phyloP scores from a whole-genome alignment of 2,329 filamentous ascomycete genomes.

The Aspergillus transmontanensis region DNA sequence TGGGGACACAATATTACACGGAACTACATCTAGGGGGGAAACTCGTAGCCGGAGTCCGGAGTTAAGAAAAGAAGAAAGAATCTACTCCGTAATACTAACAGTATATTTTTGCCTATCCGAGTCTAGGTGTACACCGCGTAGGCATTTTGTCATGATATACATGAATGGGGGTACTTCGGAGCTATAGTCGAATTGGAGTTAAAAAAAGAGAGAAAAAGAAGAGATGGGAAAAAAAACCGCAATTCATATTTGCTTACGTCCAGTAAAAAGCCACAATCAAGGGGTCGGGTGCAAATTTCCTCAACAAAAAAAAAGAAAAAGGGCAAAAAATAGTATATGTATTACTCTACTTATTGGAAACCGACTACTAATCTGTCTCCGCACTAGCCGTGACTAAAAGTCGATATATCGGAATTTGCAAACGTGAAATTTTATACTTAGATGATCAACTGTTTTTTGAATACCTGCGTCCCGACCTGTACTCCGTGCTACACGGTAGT shows the following conservation, averaged over 20 bases:
- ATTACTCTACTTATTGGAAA: not conserved
- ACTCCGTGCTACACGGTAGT: slow-evolving; percentile 26
- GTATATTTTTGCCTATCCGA: not conserved
- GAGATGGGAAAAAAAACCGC: not conserved
- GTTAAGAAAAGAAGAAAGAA: not conserved
- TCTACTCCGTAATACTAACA: not conserved
- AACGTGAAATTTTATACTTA: not conserved
- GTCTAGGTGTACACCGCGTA: not conserved
- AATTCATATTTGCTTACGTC: slow-evolving; percentile 1
- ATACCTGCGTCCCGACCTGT: slow-evolving; percentile 6
- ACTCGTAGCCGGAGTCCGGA: slow-evolving; percentile 7
- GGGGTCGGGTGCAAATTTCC: not conserved
- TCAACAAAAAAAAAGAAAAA: slow-evolving; percentile 8
- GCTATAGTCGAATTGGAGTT: not conserved
- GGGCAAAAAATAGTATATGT: not conserved
- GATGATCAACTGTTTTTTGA: not conserved
- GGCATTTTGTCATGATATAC: not conserved
- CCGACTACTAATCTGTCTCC: slow-evolving; percentile 1
- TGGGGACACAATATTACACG: not conserved
- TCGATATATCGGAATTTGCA: slow-evolving; percentile 4
- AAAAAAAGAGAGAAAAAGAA: not conserved
- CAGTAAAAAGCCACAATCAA: not conserved
- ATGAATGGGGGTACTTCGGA: not conserved
- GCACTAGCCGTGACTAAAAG: not conserved
- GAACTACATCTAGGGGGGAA: not conserved